phyloP scores from a whole-genome alignment of 2,329 filamentous ascomycete genomes.

The Aspergillus fumigatiaffinis region DNA sequence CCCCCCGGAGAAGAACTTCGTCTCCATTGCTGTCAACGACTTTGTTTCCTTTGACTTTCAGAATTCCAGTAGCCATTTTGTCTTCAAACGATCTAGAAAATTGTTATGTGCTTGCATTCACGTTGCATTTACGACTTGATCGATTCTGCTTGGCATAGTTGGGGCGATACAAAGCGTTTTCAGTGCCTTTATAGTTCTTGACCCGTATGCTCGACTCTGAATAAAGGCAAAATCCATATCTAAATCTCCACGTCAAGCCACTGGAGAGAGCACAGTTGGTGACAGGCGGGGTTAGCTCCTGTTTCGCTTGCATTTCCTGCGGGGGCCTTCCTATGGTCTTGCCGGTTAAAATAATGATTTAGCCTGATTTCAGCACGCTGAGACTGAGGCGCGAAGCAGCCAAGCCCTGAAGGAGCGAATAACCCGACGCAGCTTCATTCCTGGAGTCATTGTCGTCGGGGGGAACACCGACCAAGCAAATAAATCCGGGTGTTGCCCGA shows the following conservation, averaged over 20 bases:
- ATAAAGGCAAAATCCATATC: neutral
- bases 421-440: neutral
- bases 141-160: neutral
- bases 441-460: neutral
- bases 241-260: neutral
- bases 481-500: neutral
- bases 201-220: neutral
- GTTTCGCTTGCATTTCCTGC: neutral
- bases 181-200: neutral
- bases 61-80: constrained; percentile 33
- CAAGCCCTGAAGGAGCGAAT: neutral
- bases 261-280: neutral
- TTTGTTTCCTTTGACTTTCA: constrained; percentile 40
- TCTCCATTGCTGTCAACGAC: constrained; percentile 47
- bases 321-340: neutral
- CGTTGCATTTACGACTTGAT: neutral
- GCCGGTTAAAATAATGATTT: neutral
- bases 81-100: neutral
- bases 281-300: neutral
- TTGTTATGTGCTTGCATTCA: neutral
- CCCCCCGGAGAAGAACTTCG: constrained; percentile 47
- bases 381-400: neutral
- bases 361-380: neutral
- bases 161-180: neutral
- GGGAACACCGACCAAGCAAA: neutral